Percentiles rank a stretch among this genome's conserved stretches.
Evolutionary conservation across 352 stramenopile species (phyloP).

Genomic region (Globisporangium alternatum): DNA sequence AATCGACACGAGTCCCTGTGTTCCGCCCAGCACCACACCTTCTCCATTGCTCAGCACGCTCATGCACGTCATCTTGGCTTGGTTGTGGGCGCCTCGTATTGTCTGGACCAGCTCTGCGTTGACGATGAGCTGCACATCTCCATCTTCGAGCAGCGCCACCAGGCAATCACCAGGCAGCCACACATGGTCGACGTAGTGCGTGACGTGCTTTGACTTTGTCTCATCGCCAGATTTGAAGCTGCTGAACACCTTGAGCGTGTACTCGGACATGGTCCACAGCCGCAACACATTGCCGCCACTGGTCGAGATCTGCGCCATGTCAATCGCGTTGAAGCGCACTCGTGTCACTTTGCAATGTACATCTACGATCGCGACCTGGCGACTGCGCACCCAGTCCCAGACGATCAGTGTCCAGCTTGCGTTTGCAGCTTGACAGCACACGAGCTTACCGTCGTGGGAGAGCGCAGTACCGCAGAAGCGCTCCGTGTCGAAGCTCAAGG

Average conservation of each 20-base stretch:
- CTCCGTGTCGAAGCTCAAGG: conserved; percentile 47
- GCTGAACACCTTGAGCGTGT: conserved; percentile 59
- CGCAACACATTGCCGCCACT: conserved; percentile 65
- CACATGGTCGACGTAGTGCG: conserved; percentile 62
- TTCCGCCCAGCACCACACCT: conserved; percentile 56
- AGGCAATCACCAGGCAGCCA: conserved; percentile 70
- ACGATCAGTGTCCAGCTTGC: conserved; percentile 60
- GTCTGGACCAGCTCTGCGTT: conserved; percentile 76
- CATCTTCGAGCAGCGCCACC: conserved; percentile 64
- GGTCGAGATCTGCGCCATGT: conserved; percentile 78
- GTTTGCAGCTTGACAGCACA: conserved; percentile 54
- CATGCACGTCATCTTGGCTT: conserved; percentile 35
- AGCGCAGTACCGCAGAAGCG: conserved; percentile 51
- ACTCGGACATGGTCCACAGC: conserved; percentile 74
- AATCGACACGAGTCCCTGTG: conserved; percentile 57
- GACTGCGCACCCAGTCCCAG: conserved; percentile 73
- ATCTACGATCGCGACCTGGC: conserved; percentile 55
- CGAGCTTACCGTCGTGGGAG: conserved; percentile 66
- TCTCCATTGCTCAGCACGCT: conserved; percentile 42
- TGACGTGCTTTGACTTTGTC: conserved; percentile 40
- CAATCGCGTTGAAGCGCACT: conserved; percentile 72
- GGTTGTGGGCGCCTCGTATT: conserved; percentile 54
- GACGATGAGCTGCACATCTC: conserved; percentile 70
- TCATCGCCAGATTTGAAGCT: conserved; percentile 81
- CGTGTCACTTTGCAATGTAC: conserved; percentile 72